Base-by-base conservation (phyloP, 2,329 filamentous ascomycete genomes). In the Ophidiomyces ophidiicola region DNA sequence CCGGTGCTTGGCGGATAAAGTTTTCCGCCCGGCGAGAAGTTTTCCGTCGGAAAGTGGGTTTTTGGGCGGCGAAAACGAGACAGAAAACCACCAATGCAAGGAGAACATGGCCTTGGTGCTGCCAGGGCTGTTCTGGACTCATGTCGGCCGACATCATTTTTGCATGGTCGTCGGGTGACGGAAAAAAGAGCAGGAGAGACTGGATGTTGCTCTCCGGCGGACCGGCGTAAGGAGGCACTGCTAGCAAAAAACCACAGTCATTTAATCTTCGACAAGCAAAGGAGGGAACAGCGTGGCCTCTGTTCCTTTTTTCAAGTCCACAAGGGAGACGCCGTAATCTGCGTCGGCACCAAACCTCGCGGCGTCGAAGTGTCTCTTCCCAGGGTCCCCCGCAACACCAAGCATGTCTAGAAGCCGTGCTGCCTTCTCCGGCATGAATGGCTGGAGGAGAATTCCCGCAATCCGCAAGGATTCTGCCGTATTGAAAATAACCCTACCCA, bases 391-490 rank as follows among this genome's bases (percentile, higher is more conserved):
- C 6, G 65, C 62, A 3, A 98, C 86, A 1, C 82, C 80, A 6
- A 98, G 65, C 52, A 80, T 72, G 55, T 94, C 80, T 0, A 98
- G 71, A 21, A 94, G 60, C 48, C 74, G 64, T 7, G 62, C 61
- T 32, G 84, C 73, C 59, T 92, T 93, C 28, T 65, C 68, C 0
- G 90, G 90, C 72, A 98, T 93, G 53, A 87, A 83, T 1, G 90
- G 86, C 58, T 94, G 87, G 31, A 98, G 65, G 32, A 96, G 66
- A 49, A 98, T 94, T 10, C 79, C 84, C 0, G 70, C 67, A 17
- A 94, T 74, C 25, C 90, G 80, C 32, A 94, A 57, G 3, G 80
- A 73, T 61, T 98, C 90, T 6, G 78, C 73, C 30, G 70, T 68
- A 30, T 80, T 69, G 57, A 75, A 94, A 19, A 98, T 68, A 25